phyloP scores from a whole-genome alignment of 2,329 filamentous ascomycete species.

The Fusarium keratoplasticum region DNA sequence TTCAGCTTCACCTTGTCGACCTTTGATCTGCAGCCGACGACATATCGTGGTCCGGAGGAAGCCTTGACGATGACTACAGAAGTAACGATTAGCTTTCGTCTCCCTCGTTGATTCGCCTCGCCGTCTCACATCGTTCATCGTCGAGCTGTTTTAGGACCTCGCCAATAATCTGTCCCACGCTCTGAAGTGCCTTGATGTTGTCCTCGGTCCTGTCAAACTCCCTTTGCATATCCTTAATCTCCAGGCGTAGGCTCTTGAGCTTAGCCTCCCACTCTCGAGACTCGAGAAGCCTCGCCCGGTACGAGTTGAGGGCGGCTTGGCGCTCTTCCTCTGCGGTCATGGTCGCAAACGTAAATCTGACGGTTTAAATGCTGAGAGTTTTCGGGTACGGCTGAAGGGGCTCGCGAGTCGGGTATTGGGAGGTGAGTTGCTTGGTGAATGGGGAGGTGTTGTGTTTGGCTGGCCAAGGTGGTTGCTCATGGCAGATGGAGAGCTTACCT shows the following conservation, averaged over 20 bases:
- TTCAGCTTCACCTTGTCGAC: slow-evolving; percentile 98
- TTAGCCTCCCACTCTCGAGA: slow-evolving; percentile 99
- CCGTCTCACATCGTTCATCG: slow-evolving; percentile 89
- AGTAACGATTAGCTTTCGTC: slow-evolving; percentile 31
- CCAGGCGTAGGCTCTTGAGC: slow-evolving; percentile 91
- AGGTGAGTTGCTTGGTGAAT: slow-evolving; percentile 30
- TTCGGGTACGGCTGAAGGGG: not conserved
- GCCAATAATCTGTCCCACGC: slow-evolving; percentile 98
- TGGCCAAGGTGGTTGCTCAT: slow-evolving; percentile 36
- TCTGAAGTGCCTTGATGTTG: slow-evolving; percentile 99
- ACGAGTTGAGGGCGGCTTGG: slow-evolving; percentile 79
- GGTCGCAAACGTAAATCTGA: slow-evolving; percentile 32
- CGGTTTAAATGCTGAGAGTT: not conserved
- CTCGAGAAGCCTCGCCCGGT: slow-evolving; percentile 87
- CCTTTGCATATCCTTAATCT: slow-evolving; percentile 94
- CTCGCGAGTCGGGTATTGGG: slow-evolving; percentile 19
- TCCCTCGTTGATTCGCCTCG: slow-evolving; percentile 12
- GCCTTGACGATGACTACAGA: slow-evolving; percentile 94
- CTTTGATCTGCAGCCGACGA: slow-evolving; percentile 97
- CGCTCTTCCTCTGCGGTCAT: slow-evolving; percentile 70
- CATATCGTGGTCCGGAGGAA: slow-evolving; percentile 95
- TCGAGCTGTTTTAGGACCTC: slow-evolving; percentile 99
- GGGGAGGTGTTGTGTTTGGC: slow-evolving; percentile 27
- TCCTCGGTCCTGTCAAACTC: slow-evolving; percentile 98
- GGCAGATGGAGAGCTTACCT: slow-evolving; percentile 54